Evolutionary conservation across 768 basidiomycete species (phyloP).

Genomic region (Tylopilus subfusipes): DNA sequence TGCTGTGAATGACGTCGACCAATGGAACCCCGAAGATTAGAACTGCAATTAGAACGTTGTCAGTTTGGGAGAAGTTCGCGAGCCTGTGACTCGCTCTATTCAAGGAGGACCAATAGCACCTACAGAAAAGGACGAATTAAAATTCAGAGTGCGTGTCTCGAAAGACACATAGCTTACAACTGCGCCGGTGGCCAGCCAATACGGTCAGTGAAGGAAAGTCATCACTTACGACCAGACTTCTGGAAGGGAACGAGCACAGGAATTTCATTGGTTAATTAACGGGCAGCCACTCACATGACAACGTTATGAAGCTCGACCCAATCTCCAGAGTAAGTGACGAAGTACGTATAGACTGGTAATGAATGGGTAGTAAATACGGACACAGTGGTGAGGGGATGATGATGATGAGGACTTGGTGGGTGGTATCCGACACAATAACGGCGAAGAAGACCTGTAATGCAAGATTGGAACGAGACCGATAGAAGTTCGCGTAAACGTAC

Average conservation of each 20-base stretch:
- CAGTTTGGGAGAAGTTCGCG: neutral
- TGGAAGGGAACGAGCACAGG: neutral
- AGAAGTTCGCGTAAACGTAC: slow-evolving; percentile 31
- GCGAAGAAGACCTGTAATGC: slow-evolving; percentile 40
- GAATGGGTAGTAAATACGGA: slow-evolving; percentile 1
- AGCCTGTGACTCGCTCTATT: slow-evolving; percentile 33
- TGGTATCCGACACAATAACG: slow-evolving; percentile 49
- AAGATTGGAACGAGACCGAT: neutral
- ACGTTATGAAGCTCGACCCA: neutral
- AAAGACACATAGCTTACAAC: slow-evolving; percentile 22
- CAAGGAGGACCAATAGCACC: slow-evolving; percentile 34
- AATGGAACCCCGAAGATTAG: slow-evolving; percentile 23
- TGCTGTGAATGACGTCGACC: neutral
- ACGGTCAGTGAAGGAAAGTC: neutral
- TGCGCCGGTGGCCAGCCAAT: slow-evolving; percentile 26
- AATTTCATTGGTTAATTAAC: neutral
- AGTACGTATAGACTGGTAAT: slow-evolving; percentile 48
- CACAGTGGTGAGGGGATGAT: slow-evolving; percentile 9
- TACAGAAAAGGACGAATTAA: neutral
- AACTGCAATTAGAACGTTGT: slow-evolving; percentile 15
- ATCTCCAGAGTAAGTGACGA: slow-evolving; percentile 40
- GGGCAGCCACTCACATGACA: neutral
- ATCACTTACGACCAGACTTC: neutral
- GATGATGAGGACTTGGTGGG: slow-evolving; percentile 50
- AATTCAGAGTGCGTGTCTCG: neutral